Evolutionary conservation across 2,329 filamentous ascomycete species (phyloP), one percentile per base, ranked within the genome.

Genomic region (Fusarium sp.): DNA sequence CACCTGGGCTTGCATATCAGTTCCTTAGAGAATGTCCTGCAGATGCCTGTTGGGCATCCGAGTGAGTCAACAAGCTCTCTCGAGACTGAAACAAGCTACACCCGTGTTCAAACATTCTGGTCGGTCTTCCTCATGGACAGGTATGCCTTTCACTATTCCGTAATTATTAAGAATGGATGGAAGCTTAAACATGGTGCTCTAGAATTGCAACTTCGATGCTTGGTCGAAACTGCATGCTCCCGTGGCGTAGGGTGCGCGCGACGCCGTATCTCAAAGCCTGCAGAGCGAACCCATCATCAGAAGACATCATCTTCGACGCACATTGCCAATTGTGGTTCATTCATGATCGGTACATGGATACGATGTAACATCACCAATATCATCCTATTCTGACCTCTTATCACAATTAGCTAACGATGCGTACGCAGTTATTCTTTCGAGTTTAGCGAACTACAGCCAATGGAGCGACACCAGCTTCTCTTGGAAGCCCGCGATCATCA

Each of bases 321-420:
- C 24, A 41, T 15, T 52, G 48, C 35, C 35, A 42, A 24, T 41
- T 52, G 35, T 52, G 48, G 48, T 42, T 52, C 15, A 52, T 52
- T 23, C 48, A 52, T 20, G 33, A 52, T 35, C 11, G 35, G 18
- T 52, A 52, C 15, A 52, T 52, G 48, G 48, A 52, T 11, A 52
- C n/a, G 18, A 52, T 41, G 48, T 42, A 20, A 52, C 31, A 3
- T 5, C 4, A 15, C 9, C 7, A 12, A 5, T 8, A 13, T 10
- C 12, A 18, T 33, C 31, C 16, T 18, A 8, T 3, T 33, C 15
- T 8, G 8, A 33, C 8, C 8, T 8, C 18, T 2, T 18, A 18
- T 6, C 29, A 31, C 12, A 31, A 3, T 1, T 2, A 10, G 29
- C 47, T 50, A 16, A 39, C 47, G 12, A 31, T 33, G 15, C 7